Conservation (phyloP, 495 filamentous ascomycete species). For the Aspergillus sparsus region DNA sequence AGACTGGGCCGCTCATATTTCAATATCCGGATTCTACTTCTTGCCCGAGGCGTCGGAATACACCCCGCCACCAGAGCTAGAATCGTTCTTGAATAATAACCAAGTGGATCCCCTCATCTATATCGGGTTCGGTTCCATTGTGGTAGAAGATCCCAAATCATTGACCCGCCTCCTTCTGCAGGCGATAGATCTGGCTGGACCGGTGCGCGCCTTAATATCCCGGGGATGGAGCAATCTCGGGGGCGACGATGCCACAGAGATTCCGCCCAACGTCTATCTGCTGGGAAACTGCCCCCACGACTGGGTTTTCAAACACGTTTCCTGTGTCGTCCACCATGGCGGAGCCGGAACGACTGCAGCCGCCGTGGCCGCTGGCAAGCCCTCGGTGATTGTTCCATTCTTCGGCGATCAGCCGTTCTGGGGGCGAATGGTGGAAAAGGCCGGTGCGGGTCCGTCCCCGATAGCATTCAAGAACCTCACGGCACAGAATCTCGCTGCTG, state of each 20-base stretch:
- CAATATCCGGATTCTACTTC: slow-evolving; percentile 33
- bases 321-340: slow-evolving; percentile 61
- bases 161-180: slow-evolving; percentile 53
- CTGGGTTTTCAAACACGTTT: slow-evolving; percentile 63
- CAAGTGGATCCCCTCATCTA: slow-evolving; percentile 50
- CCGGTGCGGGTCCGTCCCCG: slow-evolving; percentile 63
- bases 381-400: slow-evolving; percentile 62
- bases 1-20: slow-evolving; percentile 60
- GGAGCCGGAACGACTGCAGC: slow-evolving; percentile 47
- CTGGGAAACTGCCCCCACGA: slow-evolving; percentile 61
- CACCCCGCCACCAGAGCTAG: slow-evolving; percentile 46
- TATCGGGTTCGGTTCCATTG: slow-evolving; percentile 66
- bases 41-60: slow-evolving; percentile 50
- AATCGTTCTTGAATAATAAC: slow-evolving; percentile 50
- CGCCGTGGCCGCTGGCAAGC: slow-evolving; percentile 45
- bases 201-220: slow-evolving; percentile 57
- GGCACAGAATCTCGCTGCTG: slow-evolving; percentile 58
- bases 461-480: slow-evolving; percentile 61
- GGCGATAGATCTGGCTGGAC: slow-evolving; percentile 45
- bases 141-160: slow-evolving; percentile 54
- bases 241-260: slow-evolving; percentile 27
- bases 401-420: slow-evolving; percentile 78
- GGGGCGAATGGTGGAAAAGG: slow-evolving; percentile 64
- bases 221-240: slow-evolving; percentile 60
- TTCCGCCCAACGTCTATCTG: slow-evolving; percentile 45